Conservation (phyloP, 352 stramenopile species). For the Stephanocyclus meneghinianus region DNA sequence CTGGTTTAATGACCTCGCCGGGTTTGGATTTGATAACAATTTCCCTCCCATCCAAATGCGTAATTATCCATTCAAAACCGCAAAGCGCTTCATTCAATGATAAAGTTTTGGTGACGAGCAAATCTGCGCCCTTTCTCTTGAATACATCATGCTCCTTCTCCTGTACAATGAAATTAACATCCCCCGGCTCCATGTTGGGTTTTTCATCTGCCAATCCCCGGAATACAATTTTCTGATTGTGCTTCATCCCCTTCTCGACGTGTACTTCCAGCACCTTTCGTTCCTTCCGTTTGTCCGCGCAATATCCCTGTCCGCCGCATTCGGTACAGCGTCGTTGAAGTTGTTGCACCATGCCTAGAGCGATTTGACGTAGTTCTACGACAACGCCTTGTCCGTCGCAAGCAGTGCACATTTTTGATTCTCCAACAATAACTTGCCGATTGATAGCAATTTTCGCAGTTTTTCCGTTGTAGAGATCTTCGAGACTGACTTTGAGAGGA, state of each 20-base stretch:
- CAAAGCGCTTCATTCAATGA: constrained; percentile 92
- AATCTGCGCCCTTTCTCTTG: constrained; percentile 94
- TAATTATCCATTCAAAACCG: constrained; percentile 89
- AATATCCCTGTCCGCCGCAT: constrained; percentile 90
- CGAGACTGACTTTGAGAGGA: constrained; percentile 93
- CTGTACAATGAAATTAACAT: constrained; percentile 98
- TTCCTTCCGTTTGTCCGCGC: constrained; percentile 92
- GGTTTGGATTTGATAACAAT: constrained; percentile 90
- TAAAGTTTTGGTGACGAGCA: constrained; percentile 95
- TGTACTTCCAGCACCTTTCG: constrained; percentile 97
- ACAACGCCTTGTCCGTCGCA: constrained; percentile 93
- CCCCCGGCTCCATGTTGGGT: constrained; percentile 88
- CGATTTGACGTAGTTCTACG: constrained; percentile 95
- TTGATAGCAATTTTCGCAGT: constrained; percentile 96
- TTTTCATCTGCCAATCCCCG: constrained; percentile 93
- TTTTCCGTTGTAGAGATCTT: constrained; percentile 99
- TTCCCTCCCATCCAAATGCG: constrained; percentile 90
- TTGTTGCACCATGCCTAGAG: constrained; percentile 97
- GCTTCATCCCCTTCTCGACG: constrained; percentile 97
- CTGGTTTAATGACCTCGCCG: constrained; percentile 88
- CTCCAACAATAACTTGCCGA: constrained; percentile 93
- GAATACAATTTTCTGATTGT: constrained; percentile 97
- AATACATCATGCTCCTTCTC: constrained; percentile 95
- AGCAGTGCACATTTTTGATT: constrained; percentile 89
- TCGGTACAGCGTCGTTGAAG: constrained; percentile 92